Evolutionary conservation across 2,329 filamentous ascomycete species (phyloP), one percentile per base, ranked within the genome.

Genomic region (Paradendryphiella salina): DNA sequence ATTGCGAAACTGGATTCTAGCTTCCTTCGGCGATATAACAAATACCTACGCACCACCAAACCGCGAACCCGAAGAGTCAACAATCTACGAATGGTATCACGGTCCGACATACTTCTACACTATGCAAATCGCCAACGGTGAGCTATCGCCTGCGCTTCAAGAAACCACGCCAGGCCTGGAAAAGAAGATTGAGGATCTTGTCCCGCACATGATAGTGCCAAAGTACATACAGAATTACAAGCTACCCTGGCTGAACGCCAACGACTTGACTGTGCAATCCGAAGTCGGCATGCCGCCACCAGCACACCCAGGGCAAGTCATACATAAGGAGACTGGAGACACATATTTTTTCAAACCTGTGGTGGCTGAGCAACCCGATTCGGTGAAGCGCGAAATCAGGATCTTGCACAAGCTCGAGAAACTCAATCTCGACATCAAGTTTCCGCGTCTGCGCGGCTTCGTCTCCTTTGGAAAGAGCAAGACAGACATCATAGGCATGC

Each of bases 271-370:
- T 1, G 57, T 60, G 2, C 35, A 59, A n/a, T 52, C 59, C 4
- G 57, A 62, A 46, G 46, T 62, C 13, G 48, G 42, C 35, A 50
- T 58, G 17, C 59, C 59, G 4, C 52, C 59, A 20, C 59, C 59
- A 13, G 57, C 57, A 4, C 59, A 62, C 21, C 57, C 59, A 6
- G 57, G 57, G 1, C 53, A 57, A 42, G 55, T 62, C 13, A 37
- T 35, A 2, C 40, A 54, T 1, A 34, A 50, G 13, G 29, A 35
- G 3, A 48, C 40, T 0, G 56, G 49, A 0, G 31, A 52, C 2
- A 33, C 37, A 2, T 62, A 45, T 2, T 62, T 62, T 26, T 62
- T 62, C 49, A 62, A 60, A 5, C 59, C 57, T 5, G 57, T 62
- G 0, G 59, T 60, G 5, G 13, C 50, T 15, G 41, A 35, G 0